Percentiles rank a stretch among this genome's conserved stretches.
Conservation (phyloP, 1,284 basidiomycete genomes). For the Papiliotrema fonsecae region DNA sequence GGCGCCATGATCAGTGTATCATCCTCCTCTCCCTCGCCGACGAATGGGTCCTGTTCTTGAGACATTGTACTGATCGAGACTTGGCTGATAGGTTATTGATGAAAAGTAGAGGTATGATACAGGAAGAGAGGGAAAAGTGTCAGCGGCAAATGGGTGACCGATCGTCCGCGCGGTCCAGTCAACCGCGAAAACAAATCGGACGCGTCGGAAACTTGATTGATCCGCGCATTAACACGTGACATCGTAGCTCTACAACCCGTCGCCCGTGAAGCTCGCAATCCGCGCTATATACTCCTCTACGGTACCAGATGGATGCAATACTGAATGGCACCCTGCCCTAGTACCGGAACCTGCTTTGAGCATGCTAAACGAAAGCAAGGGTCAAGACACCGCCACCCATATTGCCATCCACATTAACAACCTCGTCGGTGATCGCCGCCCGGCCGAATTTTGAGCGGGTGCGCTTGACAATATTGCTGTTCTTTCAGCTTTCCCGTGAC, state of each 20-base stretch:
- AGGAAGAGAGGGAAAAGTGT: neutral
- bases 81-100: neutral
- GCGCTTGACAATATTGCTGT: too few species aligned
- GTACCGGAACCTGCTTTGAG: too few species aligned
- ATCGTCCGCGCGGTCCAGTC: neutral
- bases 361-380: too few species aligned
- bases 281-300: too few species aligned
- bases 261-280: too few species aligned
- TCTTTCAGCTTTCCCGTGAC: too few species aligned
- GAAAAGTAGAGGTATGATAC: neutral
- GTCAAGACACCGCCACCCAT: too few species aligned
- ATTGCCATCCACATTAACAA: too few species aligned
- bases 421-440: neutral
- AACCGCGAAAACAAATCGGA: constrained; percentile 1
- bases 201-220: neutral
- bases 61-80: constrained; percentile 14
- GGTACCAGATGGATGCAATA: too few species aligned
- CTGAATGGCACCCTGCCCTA: too few species aligned
- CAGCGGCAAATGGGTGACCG: neutral
- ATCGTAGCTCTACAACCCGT: neutral
- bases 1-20: constrained; percentile 64
- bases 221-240: neutral
- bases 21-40: constrained; percentile 49
- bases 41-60: constrained; percentile 38
- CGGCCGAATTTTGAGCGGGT: constrained; percentile 2